A percentile compares a stretch with the other conserved stretches of the same genome.
Evolutionary conservation across 257 asterid genomes (phyloP).

Genomic region (Hygrophila difformis): DNA sequence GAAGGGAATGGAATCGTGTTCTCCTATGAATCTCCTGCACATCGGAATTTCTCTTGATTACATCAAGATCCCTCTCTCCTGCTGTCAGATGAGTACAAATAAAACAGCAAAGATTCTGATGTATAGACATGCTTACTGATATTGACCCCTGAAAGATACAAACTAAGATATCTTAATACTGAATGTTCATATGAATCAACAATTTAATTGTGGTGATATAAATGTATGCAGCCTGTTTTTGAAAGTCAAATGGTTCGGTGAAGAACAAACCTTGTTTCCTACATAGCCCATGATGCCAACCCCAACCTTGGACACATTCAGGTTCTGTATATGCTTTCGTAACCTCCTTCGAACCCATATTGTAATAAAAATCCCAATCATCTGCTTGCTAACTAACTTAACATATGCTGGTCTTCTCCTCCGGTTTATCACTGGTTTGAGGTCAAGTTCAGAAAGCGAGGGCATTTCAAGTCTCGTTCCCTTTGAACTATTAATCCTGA

Average conservation of each 20-base stretch:
- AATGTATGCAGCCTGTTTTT: background rate
- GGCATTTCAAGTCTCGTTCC: slow-evolving; percentile 32
- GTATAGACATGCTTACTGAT: slow-evolving; percentile 89
- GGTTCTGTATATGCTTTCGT: slow-evolving; percentile 68
- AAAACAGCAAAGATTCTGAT: slow-evolving; percentile 90
- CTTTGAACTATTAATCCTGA: slow-evolving; percentile 39
- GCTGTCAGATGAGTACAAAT: slow-evolving; percentile 83
- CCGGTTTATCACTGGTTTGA: slow-evolving; percentile 56
- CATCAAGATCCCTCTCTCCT: slow-evolving; percentile 77
- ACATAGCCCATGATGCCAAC: slow-evolving; percentile 97
- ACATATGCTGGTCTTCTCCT: slow-evolving; percentile 77
- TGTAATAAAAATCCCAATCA: slow-evolving; percentile 84
- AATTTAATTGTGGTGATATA: background rate
- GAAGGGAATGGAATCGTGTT: slow-evolving; percentile 58
- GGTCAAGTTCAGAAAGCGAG: slow-evolving; percentile 55
- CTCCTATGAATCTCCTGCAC: slow-evolving; percentile 80
- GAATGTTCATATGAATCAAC: background rate
- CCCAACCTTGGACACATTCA: slow-evolving; percentile 83
- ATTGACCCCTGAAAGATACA: slow-evolving; percentile 69
- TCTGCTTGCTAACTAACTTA: slow-evolving; percentile 89
- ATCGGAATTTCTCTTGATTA: slow-evolving; percentile 73
- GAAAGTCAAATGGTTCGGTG: slow-evolving; percentile 4
- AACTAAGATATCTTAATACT: slow-evolving; percentile 7
- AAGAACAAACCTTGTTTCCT: slow-evolving; percentile 80
- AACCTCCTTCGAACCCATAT: slow-evolving; percentile 90